Base-by-base conservation (phyloP, 441 rosid genomes). In the Kokia cookei region DNA sequence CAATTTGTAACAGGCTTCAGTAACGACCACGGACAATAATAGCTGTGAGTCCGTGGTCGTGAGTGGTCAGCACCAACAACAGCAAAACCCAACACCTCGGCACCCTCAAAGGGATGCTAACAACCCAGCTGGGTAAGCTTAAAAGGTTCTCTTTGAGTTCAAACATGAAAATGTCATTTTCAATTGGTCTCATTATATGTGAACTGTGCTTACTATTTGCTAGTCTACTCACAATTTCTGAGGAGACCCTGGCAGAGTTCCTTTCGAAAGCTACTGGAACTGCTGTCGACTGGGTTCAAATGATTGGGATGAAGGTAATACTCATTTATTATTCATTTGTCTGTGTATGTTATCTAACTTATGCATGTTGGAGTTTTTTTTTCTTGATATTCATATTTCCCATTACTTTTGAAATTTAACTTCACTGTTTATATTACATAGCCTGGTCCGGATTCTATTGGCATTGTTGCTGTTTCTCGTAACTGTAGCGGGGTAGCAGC, bases 381-480 rank as follows among this genome's bases (percentile, higher is more conserved):
- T 35, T 53, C 64, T 48, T 32, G 60, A 32, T 40, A 22, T 17
- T 43, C 0, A 3, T 15, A 8, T 32, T 48, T 51, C 58, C 26
- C 10, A 17, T 51, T 53, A 13, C 42, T n/a, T 73, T 47, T 8
- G 13, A 45, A 32, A 61, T 53, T 26, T 68, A 24, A 37, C 26
- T 70, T 40, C 10, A 29, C 43, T 64, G 14, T 55, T 82, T 45
- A 59, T 75, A 26, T 65, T 72, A 24, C 72, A 26, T 72, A 95
- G 99, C 99, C 99, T 95, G 98, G 99, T 95, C 99, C 99, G 92
- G 99, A 95, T 93, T 95, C 98, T 79, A 90, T 95, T 89, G 99
- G 98, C 75, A 95, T 91, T 50, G 91, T 95, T 80, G 97, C 99
- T 86, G 87, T 93, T 84, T 95, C 98, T 80, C 97, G 93, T 88